phyloP scores from a whole-genome alignment of 352 stramenopile species.

The Phytophthora macrochlamydospora region DNA sequence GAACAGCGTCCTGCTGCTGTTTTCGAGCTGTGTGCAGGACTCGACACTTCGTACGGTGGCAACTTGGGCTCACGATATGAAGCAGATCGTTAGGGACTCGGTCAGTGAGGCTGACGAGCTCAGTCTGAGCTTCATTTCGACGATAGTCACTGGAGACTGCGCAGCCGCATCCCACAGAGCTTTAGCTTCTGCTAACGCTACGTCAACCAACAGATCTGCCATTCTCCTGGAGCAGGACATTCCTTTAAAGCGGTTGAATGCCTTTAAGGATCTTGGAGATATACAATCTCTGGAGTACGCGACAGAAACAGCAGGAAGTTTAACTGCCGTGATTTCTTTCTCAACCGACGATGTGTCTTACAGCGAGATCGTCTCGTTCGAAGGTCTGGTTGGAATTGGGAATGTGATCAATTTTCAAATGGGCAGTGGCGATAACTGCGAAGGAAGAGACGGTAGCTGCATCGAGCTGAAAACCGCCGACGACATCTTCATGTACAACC shows the following conservation, averaged over 20 bases:
- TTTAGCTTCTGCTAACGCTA: conserved; percentile 13
- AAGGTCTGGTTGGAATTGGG: conserved; percentile 22
- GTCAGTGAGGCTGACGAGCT: conserved; percentile 4
- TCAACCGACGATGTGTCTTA: conserved; percentile 41
- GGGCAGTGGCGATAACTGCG: conserved; percentile 15
- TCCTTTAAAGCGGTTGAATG: conserved; percentile 28
- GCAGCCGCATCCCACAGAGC: conserved; percentile 6
- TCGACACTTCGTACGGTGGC: conserved; percentile 39
- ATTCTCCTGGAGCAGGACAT: conserved; percentile 16
- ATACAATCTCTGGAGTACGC: conserved; percentile 26
- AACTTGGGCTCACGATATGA: conserved; percentile 41
- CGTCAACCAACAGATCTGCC: neutral
- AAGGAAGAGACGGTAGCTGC: conserved; percentile 31
- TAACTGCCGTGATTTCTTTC: conserved; percentile 46
- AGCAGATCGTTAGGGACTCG: conserved; percentile 18
- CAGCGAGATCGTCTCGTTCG: conserved; percentile 37
- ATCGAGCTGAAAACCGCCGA: conserved; percentile 39
- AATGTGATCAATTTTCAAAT: conserved; percentile 51
- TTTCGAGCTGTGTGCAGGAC: conserved; percentile 62
- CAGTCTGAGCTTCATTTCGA: conserved; percentile 35
- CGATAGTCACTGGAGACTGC: conserved; percentile 42
- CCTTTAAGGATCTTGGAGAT: conserved; percentile 32
- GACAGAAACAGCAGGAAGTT: conserved; percentile 1
- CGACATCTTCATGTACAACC: conserved; percentile 73
- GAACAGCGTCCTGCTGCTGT: conserved; percentile 47